phyloP scores from a whole-genome alignment of 148 eudicot species.

The Diospyros kaki region DNA sequence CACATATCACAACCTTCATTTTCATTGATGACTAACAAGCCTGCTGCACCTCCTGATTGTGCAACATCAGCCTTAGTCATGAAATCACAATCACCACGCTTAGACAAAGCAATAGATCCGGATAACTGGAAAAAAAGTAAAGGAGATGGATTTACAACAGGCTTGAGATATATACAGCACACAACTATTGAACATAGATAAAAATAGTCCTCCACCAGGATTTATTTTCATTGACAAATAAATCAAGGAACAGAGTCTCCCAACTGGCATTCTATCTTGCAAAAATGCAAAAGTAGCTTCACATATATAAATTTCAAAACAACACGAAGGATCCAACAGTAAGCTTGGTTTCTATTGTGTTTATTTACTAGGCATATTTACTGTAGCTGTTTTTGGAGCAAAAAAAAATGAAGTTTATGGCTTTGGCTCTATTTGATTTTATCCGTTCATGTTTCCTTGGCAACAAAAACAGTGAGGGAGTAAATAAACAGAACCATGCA shows the following conservation, averaged over 20 bases:
- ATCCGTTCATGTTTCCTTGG: not conserved
- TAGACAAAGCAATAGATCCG: conserved; percentile 46
- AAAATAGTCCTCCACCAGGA: not conserved
- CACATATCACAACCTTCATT: conserved; percentile 49
- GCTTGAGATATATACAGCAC: not conserved
- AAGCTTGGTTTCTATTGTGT: not conserved
- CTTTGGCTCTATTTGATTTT: not conserved
- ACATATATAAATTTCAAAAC: not conserved
- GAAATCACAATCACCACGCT: conserved; percentile 65
- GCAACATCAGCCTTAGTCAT: conserved; percentile 56
- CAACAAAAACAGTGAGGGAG: not conserved
- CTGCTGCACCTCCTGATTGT: conserved; percentile 65
- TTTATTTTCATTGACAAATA: conserved; percentile 6
- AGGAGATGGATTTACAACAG: not conserved
- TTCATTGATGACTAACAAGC: conserved; percentile 54
- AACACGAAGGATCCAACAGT: not conserved
- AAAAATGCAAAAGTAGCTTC: not conserved
- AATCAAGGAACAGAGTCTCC: not conserved
- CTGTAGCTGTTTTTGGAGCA: not conserved
- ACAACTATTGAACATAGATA: not conserved
- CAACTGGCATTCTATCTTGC: not conserved
- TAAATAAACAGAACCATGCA: not conserved
- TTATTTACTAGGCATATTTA: not conserved
- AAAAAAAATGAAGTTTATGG: not conserved
- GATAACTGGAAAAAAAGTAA: conserved; percentile 35